Evolutionary conservation across 2,329 filamentous ascomycete genomes (phyloP).

Genomic region (Claviceps arundinis): DNA sequence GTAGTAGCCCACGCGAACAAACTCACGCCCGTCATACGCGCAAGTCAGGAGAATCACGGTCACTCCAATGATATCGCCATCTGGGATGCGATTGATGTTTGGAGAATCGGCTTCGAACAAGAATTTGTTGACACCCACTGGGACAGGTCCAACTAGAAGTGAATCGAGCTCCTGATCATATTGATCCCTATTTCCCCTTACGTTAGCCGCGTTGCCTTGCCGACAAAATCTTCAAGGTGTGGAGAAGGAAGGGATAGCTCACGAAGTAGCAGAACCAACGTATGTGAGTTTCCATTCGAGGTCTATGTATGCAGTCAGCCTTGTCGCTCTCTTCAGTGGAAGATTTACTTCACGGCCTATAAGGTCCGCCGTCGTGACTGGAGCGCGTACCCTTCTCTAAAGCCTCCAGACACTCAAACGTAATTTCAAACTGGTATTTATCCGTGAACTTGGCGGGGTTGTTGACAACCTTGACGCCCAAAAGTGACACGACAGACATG

Average conservation of each 20-base stretch:
- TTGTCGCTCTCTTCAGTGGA: neutral
- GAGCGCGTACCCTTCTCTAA: slow-evolving; percentile 66
- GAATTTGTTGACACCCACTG: slow-evolving; percentile 97
- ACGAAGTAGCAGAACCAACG: slow-evolving; percentile 95
- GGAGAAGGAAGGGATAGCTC: slow-evolving; percentile 27
- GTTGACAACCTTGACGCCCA: slow-evolving; percentile 92
- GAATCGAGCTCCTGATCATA: slow-evolving; percentile 98
- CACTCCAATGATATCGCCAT: slow-evolving; percentile 89
- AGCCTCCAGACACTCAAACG: slow-evolving; percentile 91
- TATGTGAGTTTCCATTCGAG: slow-evolving; percentile 99
- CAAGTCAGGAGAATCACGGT: slow-evolving; percentile 95
- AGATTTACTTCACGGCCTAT: neutral
- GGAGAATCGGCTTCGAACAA: slow-evolving; percentile 92
- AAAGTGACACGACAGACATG: slow-evolving; percentile 93
- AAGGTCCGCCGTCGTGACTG: neutral
- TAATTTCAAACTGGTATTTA: slow-evolving; percentile 95
- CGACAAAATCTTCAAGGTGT: slow-evolving; percentile 1
- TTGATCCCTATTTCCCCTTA: slow-evolving; percentile 53
- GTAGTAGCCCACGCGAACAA: slow-evolving; percentile 96
- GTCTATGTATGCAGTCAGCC: slow-evolving; percentile 39
- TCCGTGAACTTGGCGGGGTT: slow-evolving; percentile 91
- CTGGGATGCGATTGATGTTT: slow-evolving; percentile 78
- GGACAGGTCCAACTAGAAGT: slow-evolving; percentile 92
- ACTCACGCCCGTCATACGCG: slow-evolving; percentile 91
- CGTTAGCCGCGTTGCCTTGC: slow-evolving; percentile 2